These are phyloP conservation scores for Phoma herbarum DNA, from an alignment of 2,329 filamentous ascomycete species.

Conservation along the genomic window DNA sequence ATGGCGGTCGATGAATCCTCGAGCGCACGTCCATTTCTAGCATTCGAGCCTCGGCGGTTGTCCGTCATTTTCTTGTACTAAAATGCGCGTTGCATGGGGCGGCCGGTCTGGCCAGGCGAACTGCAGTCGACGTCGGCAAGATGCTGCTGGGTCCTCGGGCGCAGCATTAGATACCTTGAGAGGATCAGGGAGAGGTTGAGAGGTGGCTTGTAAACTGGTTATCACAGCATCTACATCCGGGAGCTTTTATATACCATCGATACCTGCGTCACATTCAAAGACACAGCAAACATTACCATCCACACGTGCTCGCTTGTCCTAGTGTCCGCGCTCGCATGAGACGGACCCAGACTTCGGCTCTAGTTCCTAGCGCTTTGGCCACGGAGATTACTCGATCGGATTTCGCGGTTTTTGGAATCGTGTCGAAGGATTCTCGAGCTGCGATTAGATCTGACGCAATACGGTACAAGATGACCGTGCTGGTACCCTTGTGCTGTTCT, in stretches of 20 bases:
- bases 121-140: conserved; percentile 9
- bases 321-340: conserved; percentile 36
- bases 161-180: background rate
- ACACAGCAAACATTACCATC: conserved; percentile 2
- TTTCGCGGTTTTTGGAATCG: conserved; percentile 4
- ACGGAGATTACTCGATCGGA: conserved; percentile 14
- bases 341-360: conserved; percentile 15
- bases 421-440: conserved; percentile 7
- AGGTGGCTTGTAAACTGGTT: background rate
- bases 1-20: conserved; percentile 42
- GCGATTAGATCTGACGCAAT: conserved; percentile 19
- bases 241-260: conserved; percentile 25
- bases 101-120: conserved; percentile 18
- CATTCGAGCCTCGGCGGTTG: conserved; percentile 16
- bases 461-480: conserved; percentile 1
- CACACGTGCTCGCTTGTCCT: conserved; percentile 34
- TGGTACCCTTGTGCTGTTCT: background rate
- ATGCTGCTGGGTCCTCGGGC: conserved; percentile 2
- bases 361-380: conserved; percentile 9
- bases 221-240: background rate
- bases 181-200: background rate
- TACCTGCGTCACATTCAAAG: conserved; percentile 6
- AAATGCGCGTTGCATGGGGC: conserved; percentile 23
- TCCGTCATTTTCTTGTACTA: conserved; percentile 25
- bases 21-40: conserved; percentile 9